phyloP scores from a whole-genome alignment of 164 flowering plant genomes.

The Kingdonia uniflora region DNA sequence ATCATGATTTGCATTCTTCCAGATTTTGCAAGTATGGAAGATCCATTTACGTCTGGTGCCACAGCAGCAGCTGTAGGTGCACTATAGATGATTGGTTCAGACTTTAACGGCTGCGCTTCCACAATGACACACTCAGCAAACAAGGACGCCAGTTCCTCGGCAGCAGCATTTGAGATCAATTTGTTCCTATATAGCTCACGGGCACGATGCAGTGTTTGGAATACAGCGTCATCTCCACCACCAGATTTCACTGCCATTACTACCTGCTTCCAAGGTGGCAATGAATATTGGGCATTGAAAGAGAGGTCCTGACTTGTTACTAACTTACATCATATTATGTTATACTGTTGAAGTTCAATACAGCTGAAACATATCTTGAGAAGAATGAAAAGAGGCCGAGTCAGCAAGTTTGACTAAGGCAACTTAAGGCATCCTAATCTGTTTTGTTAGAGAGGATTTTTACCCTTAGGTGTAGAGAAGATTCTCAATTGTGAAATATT shows the following conservation, averaged over 20 bases:
- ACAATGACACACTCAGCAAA: slow-evolving; percentile 99
- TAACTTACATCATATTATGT: too few relatives aligned
- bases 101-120: slow-evolving; percentile 49
- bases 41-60: slow-evolving; percentile 33
- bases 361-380: too few relatives aligned
- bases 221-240: slow-evolving; percentile 78
- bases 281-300: neutral
- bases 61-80: slow-evolving; percentile 8
- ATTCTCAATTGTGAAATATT: too few relatives aligned
- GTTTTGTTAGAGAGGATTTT: too few relatives aligned
- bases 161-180: slow-evolving; percentile 47
- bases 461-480: too few relatives aligned
- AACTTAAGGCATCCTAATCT: too few relatives aligned
- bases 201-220: slow-evolving; percentile 60
- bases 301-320: too few relatives aligned
- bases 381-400: too few relatives aligned
- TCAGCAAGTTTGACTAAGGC: too few relatives aligned
- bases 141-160: slow-evolving; percentile 80
- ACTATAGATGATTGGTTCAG: slow-evolving; percentile 16
- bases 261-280: slow-evolving; percentile 41
- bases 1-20: slow-evolving; percentile 75
- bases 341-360: too few relatives aligned
- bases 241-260: slow-evolving; percentile 56
- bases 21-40: slow-evolving; percentile 71
- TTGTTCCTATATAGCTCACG: slow-evolving; percentile 59